Evolutionary conservation across 148 eudicot species (phyloP), one percentile per base, ranked within the genome.

Genomic region (Gaultheria prostrata): DNA sequence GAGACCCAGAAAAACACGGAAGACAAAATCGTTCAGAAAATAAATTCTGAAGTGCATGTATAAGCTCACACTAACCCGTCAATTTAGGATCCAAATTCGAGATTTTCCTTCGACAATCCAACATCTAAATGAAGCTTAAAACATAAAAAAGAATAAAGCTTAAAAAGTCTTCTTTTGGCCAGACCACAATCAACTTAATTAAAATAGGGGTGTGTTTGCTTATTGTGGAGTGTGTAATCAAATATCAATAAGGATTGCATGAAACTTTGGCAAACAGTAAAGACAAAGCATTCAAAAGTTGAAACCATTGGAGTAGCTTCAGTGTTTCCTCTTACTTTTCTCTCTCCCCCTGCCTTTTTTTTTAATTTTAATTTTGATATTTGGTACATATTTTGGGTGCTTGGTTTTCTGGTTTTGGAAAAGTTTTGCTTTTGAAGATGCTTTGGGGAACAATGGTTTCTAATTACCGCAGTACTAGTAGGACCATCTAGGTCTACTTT

Each of bases 221-320:
- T 79, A 56, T 79, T 56, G 69, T 57, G 81, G 70, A 77, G 81
- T 63, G 70, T 20, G 43, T 56, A 79, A 56, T 79, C 81, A 79
- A 79, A 63, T 10, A 24, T 24, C 14, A 24, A 32, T 11, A 39
- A 74, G 77, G 26, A 39, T 46, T 46, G 77, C 17, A 75, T 48
- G 77, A 74, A 79, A 59, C 50, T 57, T 79, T 79, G 70, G 49
- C 49, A 79, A 79, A 79, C 48, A 79, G 81, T 79, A 56, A 56
- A 79, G 81, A 79, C 30, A 79, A 79, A 79, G 81, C 81, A 79
- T 79, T 11, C 26, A 54, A 79, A 79, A 79, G 81, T 79, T 21
- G 81, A 79, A 79, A 2, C 33, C 79, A 46, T 74, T 76, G 79
- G 70, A 54, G 69, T 79, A 79, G 49, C 70, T 56, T 39, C 69